A percentile compares a stretch with the other conserved stretches of the same genome.
phyloP scores from a whole-genome alignment of 148 eudicot species.

The Chenopodium berlandieri region DNA sequence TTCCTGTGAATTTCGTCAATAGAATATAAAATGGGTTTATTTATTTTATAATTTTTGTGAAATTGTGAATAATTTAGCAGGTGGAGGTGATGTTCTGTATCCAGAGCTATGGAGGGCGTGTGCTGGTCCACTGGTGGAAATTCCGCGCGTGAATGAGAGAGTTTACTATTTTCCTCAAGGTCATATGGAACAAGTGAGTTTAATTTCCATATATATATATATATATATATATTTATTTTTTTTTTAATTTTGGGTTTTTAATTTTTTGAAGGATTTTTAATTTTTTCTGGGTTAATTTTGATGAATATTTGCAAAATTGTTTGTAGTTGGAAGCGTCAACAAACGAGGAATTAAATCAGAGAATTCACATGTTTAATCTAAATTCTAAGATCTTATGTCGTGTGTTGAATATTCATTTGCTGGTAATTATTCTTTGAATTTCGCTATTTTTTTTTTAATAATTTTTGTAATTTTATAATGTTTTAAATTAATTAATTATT shows the following conservation, averaged over 20 bases:
- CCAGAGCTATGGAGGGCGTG: conserved; percentile 84
- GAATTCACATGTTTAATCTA: conserved; percentile 58
- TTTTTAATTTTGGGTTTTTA: not conserved
- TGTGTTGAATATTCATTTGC: conserved; percentile 55
- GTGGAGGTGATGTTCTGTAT: conserved; percentile 45
- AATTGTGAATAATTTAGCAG: conserved; percentile 22
- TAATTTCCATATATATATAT: not conserved
- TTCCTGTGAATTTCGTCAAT: not conserved
- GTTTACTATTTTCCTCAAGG: conserved; percentile 96
- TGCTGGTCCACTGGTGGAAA: conserved; percentile 90
- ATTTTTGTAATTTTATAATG: too few relatives aligned
- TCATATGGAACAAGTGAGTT: conserved; percentile 84
- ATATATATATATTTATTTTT: too few relatives aligned
- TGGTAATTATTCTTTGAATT: conserved; percentile 40
- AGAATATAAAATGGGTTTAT: not conserved
- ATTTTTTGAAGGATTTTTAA: conserved; percentile 1
- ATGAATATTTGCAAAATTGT: conserved; percentile 14
- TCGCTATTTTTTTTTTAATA: not conserved
- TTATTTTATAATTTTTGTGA: not conserved
- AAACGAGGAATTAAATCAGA: conserved; percentile 64
- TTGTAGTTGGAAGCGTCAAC: conserved; percentile 86
- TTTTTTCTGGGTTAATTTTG: conserved; percentile 6
- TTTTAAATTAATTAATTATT: not conserved
- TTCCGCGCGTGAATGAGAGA: conserved; percentile 58
- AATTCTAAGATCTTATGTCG: conserved; percentile 82